Percentiles rank a stretch among this genome's conserved stretches.
Conservation (phyloP, 768 basidiomycete species). For the Mycena amicta region DNA sequence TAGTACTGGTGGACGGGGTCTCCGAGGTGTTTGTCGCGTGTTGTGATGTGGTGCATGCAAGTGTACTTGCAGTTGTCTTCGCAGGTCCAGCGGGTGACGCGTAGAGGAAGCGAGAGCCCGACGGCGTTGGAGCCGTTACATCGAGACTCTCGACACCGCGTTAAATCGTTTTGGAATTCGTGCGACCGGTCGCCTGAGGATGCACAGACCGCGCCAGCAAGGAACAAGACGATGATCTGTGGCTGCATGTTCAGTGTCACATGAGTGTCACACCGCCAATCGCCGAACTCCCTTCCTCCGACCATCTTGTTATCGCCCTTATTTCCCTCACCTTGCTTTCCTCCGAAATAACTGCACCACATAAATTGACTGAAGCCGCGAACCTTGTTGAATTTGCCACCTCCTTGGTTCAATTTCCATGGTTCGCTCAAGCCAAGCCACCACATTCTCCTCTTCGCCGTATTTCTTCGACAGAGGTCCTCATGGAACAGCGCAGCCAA, state of each 20-base stretch:
- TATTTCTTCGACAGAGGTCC: conserved; percentile 78
- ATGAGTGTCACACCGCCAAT: background rate
- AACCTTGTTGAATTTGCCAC: background rate
- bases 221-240: conserved; percentile 1
- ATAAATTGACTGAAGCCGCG: background rate
- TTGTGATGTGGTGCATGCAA: conserved; percentile 84
- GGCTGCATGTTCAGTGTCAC: background rate
- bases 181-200: conserved; percentile 66
- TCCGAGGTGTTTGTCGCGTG: conserved; percentile 47
- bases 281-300: background rate
- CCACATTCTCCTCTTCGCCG: conserved; percentile 71
- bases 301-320: background rate
- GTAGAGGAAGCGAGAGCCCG: conserved; percentile 53
- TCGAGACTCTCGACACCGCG: conserved; percentile 40
- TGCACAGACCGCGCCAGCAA: conserved; percentile 33
- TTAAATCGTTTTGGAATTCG: conserved; percentile 55
- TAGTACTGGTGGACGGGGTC: conserved; percentile 73
- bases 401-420: conserved; percentile 27
- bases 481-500: conserved; percentile 74
- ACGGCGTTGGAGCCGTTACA: conserved; percentile 42
- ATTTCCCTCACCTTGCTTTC: no score
- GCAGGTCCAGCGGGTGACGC: conserved; percentile 85
- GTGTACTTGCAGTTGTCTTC: conserved; percentile 83
- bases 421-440: conserved; percentile 50
- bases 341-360: no score